Base-by-base conservation (phyloP, 2,329 filamentous ascomycete genomes). In the Talaromyces sp. region DNA sequence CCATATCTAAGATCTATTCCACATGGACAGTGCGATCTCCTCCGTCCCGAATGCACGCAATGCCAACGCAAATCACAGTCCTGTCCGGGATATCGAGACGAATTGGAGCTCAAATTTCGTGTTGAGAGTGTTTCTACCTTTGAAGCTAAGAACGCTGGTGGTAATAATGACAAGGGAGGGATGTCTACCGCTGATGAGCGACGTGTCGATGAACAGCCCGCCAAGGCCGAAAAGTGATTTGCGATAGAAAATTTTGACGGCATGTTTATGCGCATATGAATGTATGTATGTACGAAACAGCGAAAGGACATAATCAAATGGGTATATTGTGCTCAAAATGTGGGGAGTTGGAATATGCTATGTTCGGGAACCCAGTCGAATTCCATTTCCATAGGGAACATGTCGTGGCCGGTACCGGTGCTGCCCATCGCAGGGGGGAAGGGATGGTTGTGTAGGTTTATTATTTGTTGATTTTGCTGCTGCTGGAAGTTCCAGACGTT, bases 301-400 rank as follows among this genome's bases (percentile, higher is more conserved):
- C 24, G 2, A 56, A 9, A 22, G 27, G 52, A 54, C 11, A 37
- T 24, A 11, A 22, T 37, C 52, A 56, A 56, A 56, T 22, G 52
- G 52, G 33, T 56, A 56, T 56, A 56, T 13, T 54, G 24, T 35
- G 27, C 14, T 65, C 19, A 66, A 19, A 67, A 65, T 22, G 7
- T 60, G 11, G 65, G 65, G 19, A 62, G 48, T 22, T 64, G 64
- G 33, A 66, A 67, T 63, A 66, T 67, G 3, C 65, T 62, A 9
- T 62, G 52, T 11, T 62, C 65, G 16, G 66, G 66, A 50, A 67
- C 61, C 66, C 66, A 67, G 45, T 66, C 66, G 33, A 50, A 66
- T 47, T 67, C 66, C 48, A 67, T 64, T 16, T 67, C 65, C 58
- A 66, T 60, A 14, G 64, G 48, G n/a, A 45, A 37, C 33, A 54